phyloP scores from a whole-genome alignment of 2,329 filamentous ascomycete genomes.

The Pyrenochaeta sp. region DNA sequence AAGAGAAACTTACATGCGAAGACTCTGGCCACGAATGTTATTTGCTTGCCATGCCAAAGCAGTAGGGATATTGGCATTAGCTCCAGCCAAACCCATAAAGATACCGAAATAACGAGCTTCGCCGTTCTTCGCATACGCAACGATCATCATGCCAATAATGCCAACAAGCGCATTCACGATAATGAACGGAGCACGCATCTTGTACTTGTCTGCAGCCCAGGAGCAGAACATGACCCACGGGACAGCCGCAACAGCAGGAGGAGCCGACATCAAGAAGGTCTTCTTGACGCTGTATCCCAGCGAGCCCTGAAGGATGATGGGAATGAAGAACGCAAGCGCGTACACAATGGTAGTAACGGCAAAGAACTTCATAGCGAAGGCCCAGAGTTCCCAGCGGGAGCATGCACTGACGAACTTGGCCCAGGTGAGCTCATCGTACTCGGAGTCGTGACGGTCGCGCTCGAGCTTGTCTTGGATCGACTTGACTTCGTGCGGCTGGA shows the following conservation, averaged over 20 bases:
- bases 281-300: slow-evolving; percentile 29
- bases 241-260: slow-evolving; percentile 31
- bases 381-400: slow-evolving; percentile 26
- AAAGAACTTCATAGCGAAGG: slow-evolving; percentile 24
- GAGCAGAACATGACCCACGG: slow-evolving; percentile 32
- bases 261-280: slow-evolving; percentile 32
- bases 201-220: slow-evolving; percentile 24
- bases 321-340: slow-evolving; percentile 26
- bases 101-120: slow-evolving; percentile 59
- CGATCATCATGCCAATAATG: slow-evolving; percentile 58
- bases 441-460: slow-evolving; percentile 22
- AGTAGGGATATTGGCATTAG: slow-evolving; percentile 61
- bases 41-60: slow-evolving; percentile 13
- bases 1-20: slow-evolving; percentile 18
- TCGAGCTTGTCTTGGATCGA: slow-evolving; percentile 26
- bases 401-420: slow-evolving; percentile 18
- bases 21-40: slow-evolving; percentile 18
- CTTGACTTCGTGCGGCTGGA: slow-evolving; percentile 19
- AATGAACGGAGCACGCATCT: slow-evolving; percentile 29
- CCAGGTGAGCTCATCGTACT: slow-evolving; percentile 22
- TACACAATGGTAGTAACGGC: slow-evolving; percentile 23
- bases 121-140: slow-evolving; percentile 40
- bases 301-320: slow-evolving; percentile 30
- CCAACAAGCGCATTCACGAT: slow-evolving; percentile 43
- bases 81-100: slow-evolving; percentile 54